phyloP scores from a whole-genome alignment of 2,329 filamentous ascomycete genomes.

The Shiraia bambusicola region DNA sequence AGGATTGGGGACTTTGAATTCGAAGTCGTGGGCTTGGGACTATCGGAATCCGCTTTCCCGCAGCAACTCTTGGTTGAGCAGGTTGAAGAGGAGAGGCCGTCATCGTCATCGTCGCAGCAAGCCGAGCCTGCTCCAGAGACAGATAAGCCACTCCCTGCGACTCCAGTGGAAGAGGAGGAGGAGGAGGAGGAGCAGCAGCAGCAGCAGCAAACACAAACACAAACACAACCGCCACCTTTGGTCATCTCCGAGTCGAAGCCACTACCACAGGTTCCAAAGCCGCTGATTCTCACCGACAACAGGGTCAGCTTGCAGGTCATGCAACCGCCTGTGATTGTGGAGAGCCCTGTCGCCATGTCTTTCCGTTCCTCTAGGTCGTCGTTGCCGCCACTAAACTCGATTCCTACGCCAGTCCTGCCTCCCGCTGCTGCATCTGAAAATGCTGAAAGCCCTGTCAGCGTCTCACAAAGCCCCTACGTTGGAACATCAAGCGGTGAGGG shows the following conservation, averaged over 20 bases:
- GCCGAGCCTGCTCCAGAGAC: constrained; percentile 26
- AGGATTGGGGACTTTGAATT: constrained; percentile 89
- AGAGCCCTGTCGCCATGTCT: constrained; percentile 38
- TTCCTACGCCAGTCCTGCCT: constrained; percentile 30
- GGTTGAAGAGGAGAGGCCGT: constrained; percentile 11
- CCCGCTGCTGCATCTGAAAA: constrained; percentile 30
- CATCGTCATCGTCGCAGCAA: constrained; percentile 11
- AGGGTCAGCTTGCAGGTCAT: constrained; percentile 26
- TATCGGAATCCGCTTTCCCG: constrained; percentile 46
- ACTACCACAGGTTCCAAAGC: constrained; percentile 62
- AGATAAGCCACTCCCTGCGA: constrained; percentile 43
- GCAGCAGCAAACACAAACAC: too few species aligned
- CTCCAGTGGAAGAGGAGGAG: constrained; percentile 34
- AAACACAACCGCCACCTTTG: constrained; percentile 44
- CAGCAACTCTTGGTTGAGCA: constrained; percentile 20
- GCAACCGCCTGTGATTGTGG: constrained; percentile 24
- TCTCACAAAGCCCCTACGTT: constrained; percentile 30
- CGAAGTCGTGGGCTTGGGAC: constrained; percentile 45
- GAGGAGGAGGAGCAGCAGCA: too few species aligned
- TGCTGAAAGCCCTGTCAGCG: constrained; percentile 41
- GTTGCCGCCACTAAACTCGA: constrained; percentile 40
- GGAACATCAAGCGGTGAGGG: constrained; percentile 55
- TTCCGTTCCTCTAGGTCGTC: constrained; percentile 55
- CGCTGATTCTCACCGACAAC: constrained; percentile 39
- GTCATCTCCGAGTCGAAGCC: constrained; percentile 64